Base-by-base conservation (phyloP, 2,329 filamentous ascomycete genomes). In the Verticillium longisporum region DNA sequence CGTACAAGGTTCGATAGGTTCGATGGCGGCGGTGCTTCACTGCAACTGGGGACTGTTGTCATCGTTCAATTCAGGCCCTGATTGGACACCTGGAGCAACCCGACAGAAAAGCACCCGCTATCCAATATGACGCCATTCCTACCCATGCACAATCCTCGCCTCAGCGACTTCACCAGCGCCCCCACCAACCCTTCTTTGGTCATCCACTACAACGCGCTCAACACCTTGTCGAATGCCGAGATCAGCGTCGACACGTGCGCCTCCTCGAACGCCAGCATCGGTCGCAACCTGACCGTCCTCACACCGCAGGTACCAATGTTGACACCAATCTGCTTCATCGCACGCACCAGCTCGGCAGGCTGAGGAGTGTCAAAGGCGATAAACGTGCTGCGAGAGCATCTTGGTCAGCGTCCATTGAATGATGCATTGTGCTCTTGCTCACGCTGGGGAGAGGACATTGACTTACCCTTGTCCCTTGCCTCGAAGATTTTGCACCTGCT, bases 181-280 rank as follows among this genome's bases (percentile, higher is more conserved):
- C 38, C 38, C 18, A n/a, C 38, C 38, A 13, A n/a, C 4, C n/a
- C 41, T 50, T n/a, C 41, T 36, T 36, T 18, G 45, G 38, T n/a
- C 41, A 18, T 50, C 41, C 45, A 26, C 21, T 18, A 55, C 54
- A 56, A 31, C 33, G 55, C n/a, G 9, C 34, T 21, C 33, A 56
- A n/a, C 55, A 37, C 33, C 33, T 18, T 21, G n/a, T 56, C 33
- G 18, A 56, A 21, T 14, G 55, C 55, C 33, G 55, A n/a, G 10
- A 56, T 21, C 33, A 56, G n/a, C 33, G 55, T 56, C 55, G 55
- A 33, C 13, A 56, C 85, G 75, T 91, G 89, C 70, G 85, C 79
- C 75, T 86, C 83, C 79, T 90, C 86, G 80, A 94, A 93, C 69
- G 93, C 86, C 68, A 94, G 77, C 90, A 94, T 94, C 10, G 90